These are phyloP conservation scores for Candida glucosophila DNA, from an alignment of 1,139 yeast species.

Conservation along the genomic window DNA sequence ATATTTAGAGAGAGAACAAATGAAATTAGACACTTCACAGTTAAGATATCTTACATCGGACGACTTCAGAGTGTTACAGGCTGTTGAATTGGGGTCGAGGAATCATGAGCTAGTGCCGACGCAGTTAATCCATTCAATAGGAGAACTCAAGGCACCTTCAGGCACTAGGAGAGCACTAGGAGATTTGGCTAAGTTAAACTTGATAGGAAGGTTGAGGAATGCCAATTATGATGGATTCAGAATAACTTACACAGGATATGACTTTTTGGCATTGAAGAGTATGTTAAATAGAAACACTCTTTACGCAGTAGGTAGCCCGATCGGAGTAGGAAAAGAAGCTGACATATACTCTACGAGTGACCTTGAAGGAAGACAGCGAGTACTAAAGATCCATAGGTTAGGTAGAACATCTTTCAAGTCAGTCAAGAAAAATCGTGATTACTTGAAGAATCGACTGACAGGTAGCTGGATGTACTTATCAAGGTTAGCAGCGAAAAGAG, in stretches of 20 bases:
- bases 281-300: constrained; percentile 67
- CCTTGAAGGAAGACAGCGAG: constrained; percentile 53
- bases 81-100: constrained; percentile 83
- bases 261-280: constrained; percentile 80
- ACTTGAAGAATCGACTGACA: constrained; percentile 58
- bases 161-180: constrained; percentile 74
- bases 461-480: constrained; percentile 91
- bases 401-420: constrained; percentile 92
- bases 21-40: constrained; percentile 89
- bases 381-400: constrained; percentile 81
- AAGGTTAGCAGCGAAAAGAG: constrained; percentile 84
- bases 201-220: constrained; percentile 72
- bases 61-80: constrained; percentile 83
- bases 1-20: too few species aligned
- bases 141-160: constrained; percentile 69
- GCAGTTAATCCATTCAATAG: constrained; percentile 65
- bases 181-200: constrained; percentile 77
- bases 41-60: constrained; percentile 89
- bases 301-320: constrained; percentile 75
- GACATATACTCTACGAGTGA: constrained; percentile 88
- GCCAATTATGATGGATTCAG: constrained; percentile 90
- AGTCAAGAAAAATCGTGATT: constrained; percentile 90
- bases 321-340: constrained; percentile 97
- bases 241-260: constrained; percentile 82
- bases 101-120: constrained; percentile 96